Evolutionary conservation across 1,284 basidiomycete species (phyloP).

Genomic region (Rhizoctonia solani): DNA sequence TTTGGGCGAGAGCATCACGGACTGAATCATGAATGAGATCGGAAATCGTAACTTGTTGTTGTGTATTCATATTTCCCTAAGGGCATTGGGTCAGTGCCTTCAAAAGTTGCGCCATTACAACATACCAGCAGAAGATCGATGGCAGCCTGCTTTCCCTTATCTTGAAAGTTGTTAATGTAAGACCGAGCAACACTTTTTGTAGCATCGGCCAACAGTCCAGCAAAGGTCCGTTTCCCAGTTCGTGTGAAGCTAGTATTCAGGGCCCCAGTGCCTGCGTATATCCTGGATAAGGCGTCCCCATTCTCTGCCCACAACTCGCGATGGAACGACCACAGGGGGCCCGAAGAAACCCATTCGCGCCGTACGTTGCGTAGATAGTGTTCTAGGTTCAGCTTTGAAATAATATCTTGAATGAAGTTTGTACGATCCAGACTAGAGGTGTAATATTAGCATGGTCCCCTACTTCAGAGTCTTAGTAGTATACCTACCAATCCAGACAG

Average conservation of each 20-base stretch:
- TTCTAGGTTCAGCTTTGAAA: slow-evolving; percentile 77
- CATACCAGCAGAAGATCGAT: slow-evolving; percentile 93
- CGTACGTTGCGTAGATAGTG: slow-evolving; percentile 72
- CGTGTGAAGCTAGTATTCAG: slow-evolving; percentile 95
- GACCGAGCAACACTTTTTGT: slow-evolving; percentile 94
- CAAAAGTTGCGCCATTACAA: slow-evolving; percentile 13
- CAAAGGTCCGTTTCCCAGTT: slow-evolving; percentile 90
- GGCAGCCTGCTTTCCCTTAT: slow-evolving; percentile 90
- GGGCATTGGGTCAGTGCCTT: background rate
- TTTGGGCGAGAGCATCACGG: slow-evolving; percentile 65
- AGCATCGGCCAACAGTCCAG: slow-evolving; percentile 90
- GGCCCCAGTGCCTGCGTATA: slow-evolving; percentile 96
- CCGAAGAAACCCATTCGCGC: slow-evolving; percentile 72
- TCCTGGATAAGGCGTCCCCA: slow-evolving; percentile 84
- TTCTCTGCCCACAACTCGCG: slow-evolving; percentile 97
- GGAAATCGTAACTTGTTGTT: slow-evolving; percentile 87
- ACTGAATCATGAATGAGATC: slow-evolving; percentile 93
- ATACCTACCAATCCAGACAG: slow-evolving; percentile 86
- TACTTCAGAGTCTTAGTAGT: background rate
- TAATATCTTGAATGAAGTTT: slow-evolving; percentile 95
- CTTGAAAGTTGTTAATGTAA: slow-evolving; percentile 98
- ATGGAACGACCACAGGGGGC: slow-evolving; percentile 81
- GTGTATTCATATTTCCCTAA: slow-evolving; percentile 85
- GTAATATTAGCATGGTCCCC: slow-evolving; percentile 31
- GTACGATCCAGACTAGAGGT: slow-evolving; percentile 84